These are phyloP conservation scores for Trypanosoma brucei DNA, from an alignment of 208 protist genomes.

Conservation along the genomic window DNA sequence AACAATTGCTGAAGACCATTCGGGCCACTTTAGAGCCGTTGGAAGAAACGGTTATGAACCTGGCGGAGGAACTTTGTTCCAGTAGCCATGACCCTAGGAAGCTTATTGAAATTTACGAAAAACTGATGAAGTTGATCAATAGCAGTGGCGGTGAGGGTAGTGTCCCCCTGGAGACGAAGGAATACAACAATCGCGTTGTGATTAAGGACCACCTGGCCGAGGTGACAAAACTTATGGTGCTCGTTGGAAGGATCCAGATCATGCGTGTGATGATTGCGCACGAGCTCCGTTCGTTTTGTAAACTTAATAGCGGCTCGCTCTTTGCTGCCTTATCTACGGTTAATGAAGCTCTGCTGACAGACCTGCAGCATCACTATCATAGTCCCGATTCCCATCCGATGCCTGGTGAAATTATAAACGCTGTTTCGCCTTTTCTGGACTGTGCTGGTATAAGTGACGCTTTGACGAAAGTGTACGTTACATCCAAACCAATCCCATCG, in stretches of 20 bases:
- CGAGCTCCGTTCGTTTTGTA: slow-evolving; percentile 77
- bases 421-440: slow-evolving; percentile 75
- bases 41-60: slow-evolving; percentile 14
- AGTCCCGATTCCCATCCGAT: slow-evolving; percentile 62
- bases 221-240: slow-evolving; percentile 35
- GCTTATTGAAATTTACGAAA: slow-evolving; percentile 30
- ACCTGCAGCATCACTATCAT: slow-evolving; percentile 80
- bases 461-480: slow-evolving; percentile 86
- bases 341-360: slow-evolving; percentile 85
- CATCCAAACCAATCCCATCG: slow-evolving; percentile 45
- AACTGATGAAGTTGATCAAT: slow-evolving; percentile 23
- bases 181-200: neutral
- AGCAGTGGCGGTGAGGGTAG: neutral
- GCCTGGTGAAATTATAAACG: slow-evolving; percentile 60
- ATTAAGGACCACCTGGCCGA: slow-evolving; percentile 14
- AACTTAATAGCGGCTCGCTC: slow-evolving; percentile 83
- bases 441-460: slow-evolving; percentile 79
- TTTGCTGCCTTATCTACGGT: slow-evolving; percentile 67
- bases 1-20: slow-evolving; percentile 47
- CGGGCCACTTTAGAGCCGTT: slow-evolving; percentile 13
- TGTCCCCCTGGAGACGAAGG: neutral
- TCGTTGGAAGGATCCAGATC: slow-evolving; percentile 69
- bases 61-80: slow-evolving; percentile 21
- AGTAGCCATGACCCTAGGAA: slow-evolving; percentile 18
- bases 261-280: slow-evolving; percentile 88